Evolutionary conservation across 768 basidiomycete genomes (phyloP), one percentile per base, ranked within the genome.

Genomic region (Cytidiella melzeri): DNA sequence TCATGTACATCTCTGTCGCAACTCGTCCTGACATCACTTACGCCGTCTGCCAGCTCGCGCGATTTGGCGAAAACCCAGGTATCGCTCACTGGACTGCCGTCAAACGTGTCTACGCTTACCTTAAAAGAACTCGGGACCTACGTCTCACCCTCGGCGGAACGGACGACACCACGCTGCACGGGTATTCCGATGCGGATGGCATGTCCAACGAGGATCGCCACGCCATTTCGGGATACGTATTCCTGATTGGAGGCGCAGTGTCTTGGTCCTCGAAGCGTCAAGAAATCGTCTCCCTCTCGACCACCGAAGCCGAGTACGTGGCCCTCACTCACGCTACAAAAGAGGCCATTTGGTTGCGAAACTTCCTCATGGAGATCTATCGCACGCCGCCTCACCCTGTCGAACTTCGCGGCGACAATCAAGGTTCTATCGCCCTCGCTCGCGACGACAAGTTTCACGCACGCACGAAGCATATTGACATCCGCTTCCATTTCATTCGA

Each of bases 181-280:
- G 54, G 3, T 62, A 57, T 45, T 42, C 51, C 9, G 63, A 63
- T 40, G 45, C 60, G 5, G 61, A 61, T 48, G 44, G 54, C 13
- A 38, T 40, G 41, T 42, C 45, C 2, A 44, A 55, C 23, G 50
- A 57, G 12, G 55, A 65, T 40, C 46, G 64, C 25, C 43, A 26
- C 28, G 66, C 71, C 0, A 66, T 69, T 11, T 71, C 68, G 7
- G 68, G 70, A 4, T 72, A 65, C 51, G 57, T 60, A 11, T 67
- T 67, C 43, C 58, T 61, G 48, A 37, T 70, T 27, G 62, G 63
- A 11, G 54, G 66, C 0, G 55, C 63, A 0, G 53, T 72, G 4
- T 58, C 59, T 4, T 72, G 71, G 72, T 59, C 54, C 13, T 64
- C 67, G 2, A 68, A 67, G 54, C 58, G 62, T 36, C 71, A 75